Evolutionary conservation across 306 rosid species (phyloP).

Genomic region (Trichosanthes truncata): DNA sequence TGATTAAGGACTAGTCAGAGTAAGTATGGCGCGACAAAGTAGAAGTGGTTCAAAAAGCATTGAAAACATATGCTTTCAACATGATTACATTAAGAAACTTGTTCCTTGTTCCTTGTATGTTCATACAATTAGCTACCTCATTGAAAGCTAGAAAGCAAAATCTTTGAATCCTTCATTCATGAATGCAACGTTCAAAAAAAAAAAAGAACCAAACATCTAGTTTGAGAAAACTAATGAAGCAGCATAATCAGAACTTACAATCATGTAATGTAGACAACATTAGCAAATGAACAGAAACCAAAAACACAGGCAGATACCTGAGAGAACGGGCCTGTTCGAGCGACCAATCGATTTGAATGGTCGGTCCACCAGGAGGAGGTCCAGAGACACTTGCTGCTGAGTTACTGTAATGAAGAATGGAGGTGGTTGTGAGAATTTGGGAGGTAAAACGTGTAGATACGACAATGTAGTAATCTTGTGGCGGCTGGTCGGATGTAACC

Average conservation of each 20-base stretch:
- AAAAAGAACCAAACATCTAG: neutral
- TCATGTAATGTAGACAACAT: neutral
- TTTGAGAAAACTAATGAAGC: neutral
- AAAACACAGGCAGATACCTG: slow-evolving; percentile 28
- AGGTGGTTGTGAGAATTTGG: slow-evolving; percentile 41
- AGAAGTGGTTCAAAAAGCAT: neutral
- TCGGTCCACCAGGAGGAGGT: slow-evolving; percentile 66
- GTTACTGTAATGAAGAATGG: slow-evolving; percentile 64
- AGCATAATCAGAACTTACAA: neutral
- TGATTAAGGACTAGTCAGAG: neutral
- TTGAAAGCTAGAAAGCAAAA: neutral
- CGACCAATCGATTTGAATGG: slow-evolving; percentile 65
- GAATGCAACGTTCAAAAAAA: neutral
- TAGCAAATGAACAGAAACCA: neutral
- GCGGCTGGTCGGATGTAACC: slow-evolving; percentile 73
- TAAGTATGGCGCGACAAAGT: neutral
- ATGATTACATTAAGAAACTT: neutral
- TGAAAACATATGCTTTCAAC: neutral
- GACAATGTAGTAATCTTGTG: slow-evolving; percentile 61
- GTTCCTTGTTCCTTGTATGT: neutral
- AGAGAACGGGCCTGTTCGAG: slow-evolving; percentile 69
- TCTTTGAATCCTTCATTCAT: neutral
- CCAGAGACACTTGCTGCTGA: slow-evolving; percentile 43
- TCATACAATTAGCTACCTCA: neutral
- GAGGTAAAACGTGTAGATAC: slow-evolving; percentile 61